Conservation (phyloP, 352 stramenopile genomes). For the Elongisporangium prolatum region DNA sequence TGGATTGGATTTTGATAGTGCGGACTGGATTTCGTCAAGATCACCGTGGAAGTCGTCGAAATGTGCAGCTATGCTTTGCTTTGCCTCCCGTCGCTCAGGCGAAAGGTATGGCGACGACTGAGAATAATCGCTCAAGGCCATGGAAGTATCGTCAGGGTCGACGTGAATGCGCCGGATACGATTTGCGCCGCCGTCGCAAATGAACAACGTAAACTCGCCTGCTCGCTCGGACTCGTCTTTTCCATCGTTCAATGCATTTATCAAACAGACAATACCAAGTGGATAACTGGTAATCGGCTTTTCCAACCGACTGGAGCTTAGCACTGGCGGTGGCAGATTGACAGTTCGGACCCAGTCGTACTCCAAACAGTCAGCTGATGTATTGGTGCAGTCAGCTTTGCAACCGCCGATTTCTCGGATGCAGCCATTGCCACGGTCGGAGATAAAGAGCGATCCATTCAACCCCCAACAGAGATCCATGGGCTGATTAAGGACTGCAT, state of each 20-base stretch:
- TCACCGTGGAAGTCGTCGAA: neutral
- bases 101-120: neutral
- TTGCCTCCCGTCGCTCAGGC: neutral
- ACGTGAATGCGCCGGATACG: neutral
- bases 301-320: neutral
- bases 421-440: conserved; percentile 36
- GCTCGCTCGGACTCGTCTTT: neutral
- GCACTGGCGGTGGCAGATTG: conserved; percentile 10
- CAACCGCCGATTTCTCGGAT: conserved; percentile 35
- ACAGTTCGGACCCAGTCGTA: conserved; percentile 43
- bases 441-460: conserved; percentile 31
- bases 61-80: neutral
- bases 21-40: neutral
- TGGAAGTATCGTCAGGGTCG: neutral
- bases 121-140: neutral
- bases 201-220: conserved; percentile 6
- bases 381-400: conserved; percentile 5
- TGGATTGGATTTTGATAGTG: neutral
- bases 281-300: conserved; percentile 2
- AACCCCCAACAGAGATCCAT: conserved; percentile 23
- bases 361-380: conserved; percentile 10
- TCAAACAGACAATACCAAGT: conserved; percentile 17
- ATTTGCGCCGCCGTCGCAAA: conserved; percentile 21
- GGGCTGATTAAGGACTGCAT: conserved; percentile 32
- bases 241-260: neutral